phyloP scores from a whole-genome alignment of 2,329 filamentous ascomycete genomes.

The Chlorencoelia australis region DNA sequence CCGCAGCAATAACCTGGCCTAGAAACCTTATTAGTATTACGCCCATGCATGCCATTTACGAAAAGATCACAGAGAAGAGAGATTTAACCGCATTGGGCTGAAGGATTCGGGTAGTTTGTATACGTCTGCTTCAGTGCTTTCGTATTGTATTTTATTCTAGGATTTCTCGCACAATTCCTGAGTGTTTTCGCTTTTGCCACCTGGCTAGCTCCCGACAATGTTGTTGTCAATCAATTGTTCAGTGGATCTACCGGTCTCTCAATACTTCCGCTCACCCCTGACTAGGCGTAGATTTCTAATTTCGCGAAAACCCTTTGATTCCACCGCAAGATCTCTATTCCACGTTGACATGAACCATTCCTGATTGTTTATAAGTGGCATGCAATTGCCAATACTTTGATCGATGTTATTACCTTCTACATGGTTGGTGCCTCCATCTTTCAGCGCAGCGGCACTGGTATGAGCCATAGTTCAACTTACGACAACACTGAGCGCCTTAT shows the following conservation, averaged over 20 bases:
- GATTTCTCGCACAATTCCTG: constrained; percentile 56
- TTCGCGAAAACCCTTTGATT: constrained; percentile 32
- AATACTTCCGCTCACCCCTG: constrained; percentile 61
- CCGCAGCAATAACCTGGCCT: constrained; percentile 57
- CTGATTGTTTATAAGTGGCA: constrained; percentile 37
- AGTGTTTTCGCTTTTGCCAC: constrained; percentile 62
- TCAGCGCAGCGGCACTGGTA: constrained; percentile 56
- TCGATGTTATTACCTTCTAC: constrained; percentile 57
- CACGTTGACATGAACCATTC: background rate
- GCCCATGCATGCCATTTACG: constrained; percentile 48
- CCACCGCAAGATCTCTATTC: constrained; percentile 29
- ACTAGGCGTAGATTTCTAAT: constrained; percentile 57
- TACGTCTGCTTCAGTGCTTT: constrained; percentile 34
- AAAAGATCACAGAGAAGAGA: constrained; percentile 44
- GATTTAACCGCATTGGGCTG: constrained; percentile 35
- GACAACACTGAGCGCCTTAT: constrained; percentile 56
- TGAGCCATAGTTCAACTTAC: constrained; percentile 62
- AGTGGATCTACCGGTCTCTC: constrained; percentile 56
- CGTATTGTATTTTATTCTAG: constrained; percentile 44
- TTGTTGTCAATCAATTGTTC: constrained; percentile 61
- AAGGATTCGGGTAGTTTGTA: constrained; percentile 28
- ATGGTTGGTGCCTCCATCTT: constrained; percentile 46
- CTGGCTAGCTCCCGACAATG: constrained; percentile 59
- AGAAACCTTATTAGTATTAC: constrained; percentile 43
- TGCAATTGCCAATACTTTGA: constrained; percentile 62